phyloP scores from a whole-genome alignment of 306 rosid genomes.

The Acacia melanoxylon region DNA sequence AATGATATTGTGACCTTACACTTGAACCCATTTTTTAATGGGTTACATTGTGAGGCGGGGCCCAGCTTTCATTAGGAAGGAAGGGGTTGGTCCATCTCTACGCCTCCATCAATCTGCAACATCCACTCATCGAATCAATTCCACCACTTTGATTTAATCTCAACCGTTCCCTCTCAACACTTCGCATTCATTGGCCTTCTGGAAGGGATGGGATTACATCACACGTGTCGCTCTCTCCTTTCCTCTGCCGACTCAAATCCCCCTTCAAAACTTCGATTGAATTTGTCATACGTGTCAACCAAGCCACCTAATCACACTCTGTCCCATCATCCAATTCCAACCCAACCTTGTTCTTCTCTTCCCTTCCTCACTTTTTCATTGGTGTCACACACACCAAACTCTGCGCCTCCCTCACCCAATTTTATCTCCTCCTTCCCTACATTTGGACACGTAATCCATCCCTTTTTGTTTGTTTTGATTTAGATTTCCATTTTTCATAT shows the following conservation, averaged over 20 bases:
- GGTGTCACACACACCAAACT: constrained; percentile 33
- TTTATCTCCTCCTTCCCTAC: not conserved
- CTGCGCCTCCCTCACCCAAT: constrained; percentile 9
- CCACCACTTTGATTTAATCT: not conserved
- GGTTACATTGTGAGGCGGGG: not conserved
- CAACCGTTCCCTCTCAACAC: not conserved
- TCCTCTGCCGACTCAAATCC: not conserved
- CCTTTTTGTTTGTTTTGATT: too few species aligned
- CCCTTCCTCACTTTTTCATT: not conserved
- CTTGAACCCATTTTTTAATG: not conserved
- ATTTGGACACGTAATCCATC: not conserved
- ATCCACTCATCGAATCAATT: not conserved
- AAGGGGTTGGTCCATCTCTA: not conserved
- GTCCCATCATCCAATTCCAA: not conserved
- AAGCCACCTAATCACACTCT: constrained; percentile 17
- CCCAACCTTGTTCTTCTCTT: not conserved
- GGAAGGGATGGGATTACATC: not conserved
- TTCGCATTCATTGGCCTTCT: not conserved
- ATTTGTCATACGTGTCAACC: constrained; percentile 9
- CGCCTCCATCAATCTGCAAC: not conserved
- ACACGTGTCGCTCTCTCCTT: constrained; percentile 11
- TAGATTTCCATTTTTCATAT: too few species aligned
- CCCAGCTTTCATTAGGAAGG: not conserved
- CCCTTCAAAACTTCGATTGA: not conserved
- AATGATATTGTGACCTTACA: not conserved